Evolutionary conservation across 805 yeast genomes (phyloP).

Genomic region (Debaryomyces hansenii): DNA sequence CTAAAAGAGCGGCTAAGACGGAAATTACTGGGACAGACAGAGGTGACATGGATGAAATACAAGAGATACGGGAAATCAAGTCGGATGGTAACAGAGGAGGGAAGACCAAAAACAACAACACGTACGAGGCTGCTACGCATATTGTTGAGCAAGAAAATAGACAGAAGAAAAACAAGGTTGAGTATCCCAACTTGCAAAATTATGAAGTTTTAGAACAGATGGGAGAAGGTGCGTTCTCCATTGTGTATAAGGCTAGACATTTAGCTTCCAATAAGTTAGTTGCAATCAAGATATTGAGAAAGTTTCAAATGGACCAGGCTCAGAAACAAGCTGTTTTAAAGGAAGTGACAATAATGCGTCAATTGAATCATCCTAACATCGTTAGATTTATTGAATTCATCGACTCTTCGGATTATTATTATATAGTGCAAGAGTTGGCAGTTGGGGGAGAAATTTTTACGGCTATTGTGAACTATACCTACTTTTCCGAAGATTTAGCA

Average conservation of each 20-base stretch:
- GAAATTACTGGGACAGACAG: not conserved
- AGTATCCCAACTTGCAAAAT: conserved; percentile 38
- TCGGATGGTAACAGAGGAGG: not conserved
- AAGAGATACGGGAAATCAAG: not conserved
- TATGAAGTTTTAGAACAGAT: conserved; percentile 50
- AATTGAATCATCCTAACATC: conserved; percentile 61
- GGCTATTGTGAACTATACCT: conserved; percentile 65
- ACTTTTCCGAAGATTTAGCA: conserved; percentile 62
- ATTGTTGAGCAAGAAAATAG: conserved; percentile 37
- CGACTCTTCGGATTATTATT: conserved; percentile 61
- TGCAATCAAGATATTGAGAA: conserved; percentile 64
- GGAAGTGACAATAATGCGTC: conserved; percentile 77
- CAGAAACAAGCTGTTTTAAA: conserved; percentile 72
- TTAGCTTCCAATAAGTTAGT: conserved; percentile 37
- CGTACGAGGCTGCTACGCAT: conserved; percentile 24
- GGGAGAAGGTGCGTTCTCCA: conserved; percentile 84
- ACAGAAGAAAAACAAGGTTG: conserved; percentile 18
- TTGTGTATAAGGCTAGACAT: conserved; percentile 63
- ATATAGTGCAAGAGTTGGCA: conserved; percentile 71
- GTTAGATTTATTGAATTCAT: conserved; percentile 66
- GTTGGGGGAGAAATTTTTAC: conserved; percentile 76
- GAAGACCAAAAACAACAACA: not conserved
- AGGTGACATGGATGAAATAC: not conserved
- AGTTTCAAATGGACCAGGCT: conserved; percentile 60
- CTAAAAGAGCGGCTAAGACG: not conserved